A percentile compares a stretch with the other conserved stretches of the same genome.
These are phyloP conservation scores for Trifolium dubium DNA, from an alignment of 306 rosid species.

Conservation along the genomic window DNA sequence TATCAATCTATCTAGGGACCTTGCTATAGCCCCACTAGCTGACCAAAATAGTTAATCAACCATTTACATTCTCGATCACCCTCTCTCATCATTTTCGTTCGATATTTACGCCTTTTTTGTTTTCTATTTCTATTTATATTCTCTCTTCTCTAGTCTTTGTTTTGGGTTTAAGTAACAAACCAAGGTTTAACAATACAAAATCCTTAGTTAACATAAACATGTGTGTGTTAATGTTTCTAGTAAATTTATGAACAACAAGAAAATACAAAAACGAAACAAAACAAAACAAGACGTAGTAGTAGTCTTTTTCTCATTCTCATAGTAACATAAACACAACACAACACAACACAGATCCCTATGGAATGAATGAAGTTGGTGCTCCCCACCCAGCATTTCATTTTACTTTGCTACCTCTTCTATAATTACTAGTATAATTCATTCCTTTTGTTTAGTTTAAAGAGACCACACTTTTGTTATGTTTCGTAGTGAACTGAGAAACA, in stretches of 20 bases:
- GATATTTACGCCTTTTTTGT: conserved; percentile 14
- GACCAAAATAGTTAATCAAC: conserved; percentile 34
- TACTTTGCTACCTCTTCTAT: conserved; percentile 33
- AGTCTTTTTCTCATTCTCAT: conserved; percentile 29
- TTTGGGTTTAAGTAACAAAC: conserved; percentile 38
- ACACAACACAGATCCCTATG: conserved; percentile 94
- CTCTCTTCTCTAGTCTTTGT: too few species aligned
- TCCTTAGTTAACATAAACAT: background rate
- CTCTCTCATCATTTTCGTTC: conserved; percentile 36
- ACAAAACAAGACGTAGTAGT: conserved; percentile 50
- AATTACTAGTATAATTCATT: conserved; percentile 52
- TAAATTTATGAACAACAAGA: background rate
- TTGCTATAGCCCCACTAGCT: background rate
- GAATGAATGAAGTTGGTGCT: conserved; percentile 77
- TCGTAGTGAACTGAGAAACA: conserved; percentile 11
- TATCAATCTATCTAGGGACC: too few species aligned
- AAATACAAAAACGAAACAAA: background rate
- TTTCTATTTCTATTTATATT: background rate
- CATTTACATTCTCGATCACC: conserved; percentile 21
- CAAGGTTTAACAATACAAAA: conserved; percentile 44
- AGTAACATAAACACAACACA: too few species aligned
- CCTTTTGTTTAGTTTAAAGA: conserved; percentile 84
- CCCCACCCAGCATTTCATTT: conserved; percentile 52
- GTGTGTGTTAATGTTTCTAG: too few species aligned
- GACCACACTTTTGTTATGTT: conserved; percentile 60